These are phyloP conservation scores for Xylaria digitata DNA, from an alignment of 2,329 filamentous ascomycete species.

Conservation along the genomic window DNA sequence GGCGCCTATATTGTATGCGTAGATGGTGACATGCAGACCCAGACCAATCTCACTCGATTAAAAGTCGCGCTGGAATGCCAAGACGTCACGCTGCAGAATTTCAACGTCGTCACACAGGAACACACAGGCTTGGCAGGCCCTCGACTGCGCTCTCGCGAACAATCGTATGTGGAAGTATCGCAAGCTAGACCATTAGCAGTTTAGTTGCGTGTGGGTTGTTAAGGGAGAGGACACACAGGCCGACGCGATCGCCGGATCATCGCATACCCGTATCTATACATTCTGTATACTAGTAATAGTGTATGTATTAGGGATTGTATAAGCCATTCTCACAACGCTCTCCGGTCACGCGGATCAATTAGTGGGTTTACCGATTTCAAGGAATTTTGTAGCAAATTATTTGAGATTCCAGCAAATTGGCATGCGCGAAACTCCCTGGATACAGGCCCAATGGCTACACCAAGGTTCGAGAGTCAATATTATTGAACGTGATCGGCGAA, in stretches of 20 bases:
- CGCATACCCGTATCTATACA: constrained; percentile 4
- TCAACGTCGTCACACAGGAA: constrained; percentile 35
- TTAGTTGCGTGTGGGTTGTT: neutral
- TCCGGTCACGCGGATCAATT: constrained; percentile 9
- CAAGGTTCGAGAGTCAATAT: constrained; percentile 3
- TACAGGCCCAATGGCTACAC: neutral
- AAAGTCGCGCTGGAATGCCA: constrained; percentile 30
- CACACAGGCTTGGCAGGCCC: constrained; percentile 12
- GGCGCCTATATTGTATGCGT: constrained; percentile 26
- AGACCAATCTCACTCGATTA: constrained; percentile 29
- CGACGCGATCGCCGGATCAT: constrained; percentile 8
- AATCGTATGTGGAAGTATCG: constrained; percentile 15
- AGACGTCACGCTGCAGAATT: constrained; percentile 37
- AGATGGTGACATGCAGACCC: constrained; percentile 26
- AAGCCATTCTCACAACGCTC: neutral
- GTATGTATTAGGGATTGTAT: neutral
- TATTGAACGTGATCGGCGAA: constrained; percentile 13
- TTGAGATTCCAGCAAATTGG: constrained; percentile 8
- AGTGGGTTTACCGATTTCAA: constrained; percentile 8
- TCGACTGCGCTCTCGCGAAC: constrained; percentile 12
- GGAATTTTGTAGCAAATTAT: neutral
- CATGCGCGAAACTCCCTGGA: constrained; percentile 19
- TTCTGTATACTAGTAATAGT: neutral
- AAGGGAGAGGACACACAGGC: neutral
- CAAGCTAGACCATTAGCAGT: constrained; percentile 13